These are phyloP conservation scores for Vanderwaltozyma polyspora DNA, from an alignment of 805 yeast genomes.

Conservation along the genomic window DNA sequence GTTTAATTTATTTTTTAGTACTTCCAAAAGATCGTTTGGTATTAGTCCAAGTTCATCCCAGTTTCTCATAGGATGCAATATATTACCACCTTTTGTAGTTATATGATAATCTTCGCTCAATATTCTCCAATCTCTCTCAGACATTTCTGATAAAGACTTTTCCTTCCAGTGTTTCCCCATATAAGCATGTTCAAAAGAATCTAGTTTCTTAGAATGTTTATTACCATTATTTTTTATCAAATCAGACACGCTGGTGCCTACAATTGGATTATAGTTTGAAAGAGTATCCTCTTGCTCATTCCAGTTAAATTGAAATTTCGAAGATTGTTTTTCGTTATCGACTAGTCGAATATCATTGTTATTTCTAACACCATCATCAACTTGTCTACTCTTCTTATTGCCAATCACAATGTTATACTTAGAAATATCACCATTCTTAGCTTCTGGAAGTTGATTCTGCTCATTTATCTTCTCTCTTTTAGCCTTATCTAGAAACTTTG, in stretches of 20 bases:
- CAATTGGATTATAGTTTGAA: conserved; percentile 30
- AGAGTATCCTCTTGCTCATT: conserved; percentile 56
- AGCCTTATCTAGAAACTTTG: conserved; percentile 35
- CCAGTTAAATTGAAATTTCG: conserved; percentile 61
- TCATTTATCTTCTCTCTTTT: neutral
- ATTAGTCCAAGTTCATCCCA: conserved; percentile 57
- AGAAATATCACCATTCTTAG: neutral
- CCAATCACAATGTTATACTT: neutral
- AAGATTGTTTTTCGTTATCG: conserved; percentile 2
- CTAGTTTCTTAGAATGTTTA: conserved; percentile 6
- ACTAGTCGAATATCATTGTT: conserved; percentile 2
- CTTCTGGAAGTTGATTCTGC: neutral
- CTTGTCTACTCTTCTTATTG: neutral
- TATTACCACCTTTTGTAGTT: conserved; percentile 34
- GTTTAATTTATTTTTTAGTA: conserved; percentile 30
- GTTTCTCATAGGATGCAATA: conserved; percentile 48
- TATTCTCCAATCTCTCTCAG: conserved; percentile 80
- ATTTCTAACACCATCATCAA: conserved; percentile 1
- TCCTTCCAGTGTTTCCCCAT: conserved; percentile 48
- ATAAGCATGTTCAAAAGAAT: conserved; percentile 9
- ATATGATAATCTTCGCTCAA: conserved; percentile 70
- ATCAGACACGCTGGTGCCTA: conserved; percentile 19
- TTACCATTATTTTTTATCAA: conserved; percentile 6
- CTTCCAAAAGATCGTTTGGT: conserved; percentile 31
- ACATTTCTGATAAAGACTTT: conserved; percentile 57